Base-by-base conservation (phyloP, 2,329 filamentous ascomycete species). In the Fusarium pseudoanthophilum region DNA sequence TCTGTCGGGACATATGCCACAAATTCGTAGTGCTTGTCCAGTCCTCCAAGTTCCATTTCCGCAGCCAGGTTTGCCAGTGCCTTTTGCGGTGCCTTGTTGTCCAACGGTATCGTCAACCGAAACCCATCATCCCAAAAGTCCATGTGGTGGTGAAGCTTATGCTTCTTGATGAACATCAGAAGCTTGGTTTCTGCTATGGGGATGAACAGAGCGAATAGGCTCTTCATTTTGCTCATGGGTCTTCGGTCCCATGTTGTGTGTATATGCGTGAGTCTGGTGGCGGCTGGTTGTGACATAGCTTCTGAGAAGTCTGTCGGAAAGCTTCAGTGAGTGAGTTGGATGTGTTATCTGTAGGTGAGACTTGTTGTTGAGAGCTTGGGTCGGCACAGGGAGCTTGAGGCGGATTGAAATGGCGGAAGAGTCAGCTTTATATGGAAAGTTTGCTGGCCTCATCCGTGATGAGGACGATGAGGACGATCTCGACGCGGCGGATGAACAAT, bases 341-440 rank as follows among this genome's bases (percentile, higher is more conserved):
- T 45, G 24, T 3, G 1, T 26, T 45, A 2, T 10, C 10, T 14
- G 11, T 8, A 45, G 16, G 1, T 0, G 42, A 45, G 11, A 26
- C 16, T 26, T 43, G 15, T 3, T 10, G 0, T 16, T 43, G n/a
- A 43, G 11, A 26, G 24, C 10, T 13, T 26, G 6, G 2, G 20
- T 18, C 1, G 5, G 11, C 16, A 8, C 4, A 20, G 11, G 2
- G 11, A 26, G 3, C 4, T 26, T 26, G 0, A 11, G 14, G 4
- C 0, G 43, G 18, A 14, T 14, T 20, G 6, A 20, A 7, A 14
- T 26, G 11, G 16, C 5, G 24, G 43, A 0, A 26, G 7, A 1
- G 1, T 10, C 18, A 4, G 18, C 24, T 46, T 28, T 20, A 28
- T 46, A 46, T 3, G 24, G 8, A 14, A 26, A 4, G 3, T 8